phyloP scores from a whole-genome alignment of 2,329 filamentous ascomycete species.

The Macrophomina phaseolina region DNA sequence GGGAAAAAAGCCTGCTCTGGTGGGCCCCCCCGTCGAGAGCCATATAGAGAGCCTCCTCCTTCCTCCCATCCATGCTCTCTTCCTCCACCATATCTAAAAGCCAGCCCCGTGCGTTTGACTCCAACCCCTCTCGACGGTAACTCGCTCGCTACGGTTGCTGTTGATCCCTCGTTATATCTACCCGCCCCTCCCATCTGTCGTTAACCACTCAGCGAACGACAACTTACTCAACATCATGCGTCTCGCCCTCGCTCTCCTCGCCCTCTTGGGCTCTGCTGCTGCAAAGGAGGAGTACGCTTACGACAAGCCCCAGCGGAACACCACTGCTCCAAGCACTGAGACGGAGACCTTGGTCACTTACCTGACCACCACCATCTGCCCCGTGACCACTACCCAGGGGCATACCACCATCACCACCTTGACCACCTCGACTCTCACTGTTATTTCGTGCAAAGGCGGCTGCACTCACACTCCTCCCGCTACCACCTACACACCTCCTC shows the following conservation, averaged over 20 bases:
- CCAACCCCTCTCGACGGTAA: constrained; percentile 29
- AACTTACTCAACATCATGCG: constrained; percentile 34
- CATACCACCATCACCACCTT: constrained; percentile 25
- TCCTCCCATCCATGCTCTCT: neutral
- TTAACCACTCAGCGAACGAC: constrained; percentile 30
- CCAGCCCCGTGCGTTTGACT: constrained; percentile 12
- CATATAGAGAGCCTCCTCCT: constrained; percentile 21
- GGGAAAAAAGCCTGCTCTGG: constrained; percentile 6
- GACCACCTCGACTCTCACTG: constrained; percentile 28
- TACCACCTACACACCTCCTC: constrained; percentile 8
- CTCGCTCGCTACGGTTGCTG: constrained; percentile 48
- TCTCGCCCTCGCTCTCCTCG: constrained; percentile 37
- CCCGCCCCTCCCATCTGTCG: constrained; percentile 23
- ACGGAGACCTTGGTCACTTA: constrained; percentile 23
- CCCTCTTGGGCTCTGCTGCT: constrained; percentile 40
- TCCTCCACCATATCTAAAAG: neutral
- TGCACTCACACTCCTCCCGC: constrained; percentile 15
- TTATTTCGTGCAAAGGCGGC: constrained; percentile 26
- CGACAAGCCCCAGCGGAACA: neutral
- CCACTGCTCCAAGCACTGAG: neutral
- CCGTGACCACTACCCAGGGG: constrained; percentile 29
- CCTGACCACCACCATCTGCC: constrained; percentile 26
- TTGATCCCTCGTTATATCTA: constrained; percentile 37
- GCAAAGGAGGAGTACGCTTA: constrained; percentile 28
- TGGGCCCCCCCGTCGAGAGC: neutral